Conservation (phyloP, 2,329 filamentous ascomycete genomes). For the Botryosphaeria dothidea region DNA sequence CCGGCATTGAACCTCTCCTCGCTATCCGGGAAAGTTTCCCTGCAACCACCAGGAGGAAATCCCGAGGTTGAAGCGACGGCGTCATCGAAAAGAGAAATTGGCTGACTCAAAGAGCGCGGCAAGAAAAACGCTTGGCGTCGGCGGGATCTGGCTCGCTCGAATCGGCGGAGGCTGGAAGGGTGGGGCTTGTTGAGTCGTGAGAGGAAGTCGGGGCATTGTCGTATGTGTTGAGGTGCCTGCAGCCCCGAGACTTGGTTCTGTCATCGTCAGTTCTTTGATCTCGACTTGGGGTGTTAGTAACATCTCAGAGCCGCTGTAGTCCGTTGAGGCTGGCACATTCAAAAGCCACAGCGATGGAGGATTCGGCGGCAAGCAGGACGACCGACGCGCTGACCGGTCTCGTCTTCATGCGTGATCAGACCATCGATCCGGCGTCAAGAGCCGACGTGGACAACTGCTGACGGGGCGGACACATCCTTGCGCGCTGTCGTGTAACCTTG, state of each 20-base stretch:
- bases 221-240: no score
- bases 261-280: background rate
- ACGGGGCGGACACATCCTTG: background rate
- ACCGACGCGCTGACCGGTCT: background rate
- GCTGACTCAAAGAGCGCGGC: background rate
- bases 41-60: no score
- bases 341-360: no score
- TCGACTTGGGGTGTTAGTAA: no score
- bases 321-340: no score
- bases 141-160: background rate
- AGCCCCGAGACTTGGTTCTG: no score
- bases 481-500: background rate
- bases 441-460: background rate
- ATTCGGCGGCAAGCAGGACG: background rate
- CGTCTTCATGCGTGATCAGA: background rate
- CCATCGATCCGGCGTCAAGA: background rate
- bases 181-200: constrained; percentile 1
- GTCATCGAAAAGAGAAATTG: background rate
- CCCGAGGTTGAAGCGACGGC: background rate
- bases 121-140: background rate
- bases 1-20: no score
- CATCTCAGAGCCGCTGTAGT: no score
- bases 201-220: background rate
- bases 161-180: background rate
- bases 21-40: no score